Evolutionary conservation across 2,329 filamentous ascomycete genomes (phyloP), one percentile per base, ranked within the genome.

Genomic region (Xylaria sp.): DNA sequence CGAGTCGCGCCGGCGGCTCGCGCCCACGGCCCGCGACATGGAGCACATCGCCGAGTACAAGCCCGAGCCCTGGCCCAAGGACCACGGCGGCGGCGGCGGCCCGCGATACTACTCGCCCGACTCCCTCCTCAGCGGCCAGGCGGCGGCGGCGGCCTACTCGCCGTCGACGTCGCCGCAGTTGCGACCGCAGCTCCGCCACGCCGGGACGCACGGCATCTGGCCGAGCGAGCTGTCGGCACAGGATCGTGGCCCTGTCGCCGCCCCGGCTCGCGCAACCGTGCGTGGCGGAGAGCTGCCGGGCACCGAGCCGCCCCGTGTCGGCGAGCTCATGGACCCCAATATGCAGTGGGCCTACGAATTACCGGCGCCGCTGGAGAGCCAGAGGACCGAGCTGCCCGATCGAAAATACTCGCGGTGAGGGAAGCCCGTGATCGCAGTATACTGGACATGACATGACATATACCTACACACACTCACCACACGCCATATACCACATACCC

Each of bases 31-130:
- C 44, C 50, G 31, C 7, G 51, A 57, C 18, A 61, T 63, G 37
- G 72, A 71, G 10, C 69, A 69, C 20, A 72, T 76, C 31, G 65
- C 71, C 31, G 75, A 77, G 37, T 76, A 77, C 39, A 74, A 73
- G 56, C 76, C 76, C 10, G 76, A 78, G 56, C 76, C 76, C 10
- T 63, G 69, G 64, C 66, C 69, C 23, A 71, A 73, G 23, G 69
- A 71, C 25, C 13, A 62, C 41, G 4, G 48, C 9, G 23, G 23
- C 23, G 23, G 23, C 23, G 39, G 46, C 9, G 51, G 46, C 6
- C 54, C 63, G 3, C 63, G 64, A 12, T 65, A 67, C 57, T 66
- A 65, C 56, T 72, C 71, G 34, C 67, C 69, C 23, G 62, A 68
- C 25, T 72, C 69, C 1, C n/a, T 65, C 1, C 44, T 67, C 12